Evolutionary conservation across 257 asterid species (phyloP).

Genomic region (Solanum etuberosum): DNA sequence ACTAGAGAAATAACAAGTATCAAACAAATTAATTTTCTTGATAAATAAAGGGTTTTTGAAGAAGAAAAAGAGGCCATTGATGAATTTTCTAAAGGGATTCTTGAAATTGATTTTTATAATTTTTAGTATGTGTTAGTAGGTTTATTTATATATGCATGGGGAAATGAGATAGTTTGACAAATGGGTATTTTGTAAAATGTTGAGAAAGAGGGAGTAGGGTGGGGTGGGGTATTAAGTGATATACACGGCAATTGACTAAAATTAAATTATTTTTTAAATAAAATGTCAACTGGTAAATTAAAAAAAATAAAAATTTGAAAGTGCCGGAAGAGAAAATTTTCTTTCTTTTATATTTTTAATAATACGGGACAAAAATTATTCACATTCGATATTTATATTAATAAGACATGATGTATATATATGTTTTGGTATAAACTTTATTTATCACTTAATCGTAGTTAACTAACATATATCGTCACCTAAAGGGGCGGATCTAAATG

Average conservation of each 20-base stretch:
- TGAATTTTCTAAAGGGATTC: background rate
- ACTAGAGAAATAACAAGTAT: slow-evolving; percentile 1
- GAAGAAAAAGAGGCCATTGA: background rate
- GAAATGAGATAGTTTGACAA: background rate
- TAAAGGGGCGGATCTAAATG: too few species aligned
- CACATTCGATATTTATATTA: background rate
- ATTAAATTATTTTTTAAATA: background rate
- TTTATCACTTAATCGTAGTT: background rate
- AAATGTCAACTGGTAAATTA: background rate
- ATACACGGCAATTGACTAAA: slow-evolving; percentile 3
- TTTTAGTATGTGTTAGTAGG: background rate
- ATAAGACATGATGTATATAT: too few species aligned
- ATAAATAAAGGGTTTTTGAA: background rate
- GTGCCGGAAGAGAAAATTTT: background rate
- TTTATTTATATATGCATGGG: slow-evolving; percentile 7
- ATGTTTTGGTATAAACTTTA: too few species aligned
- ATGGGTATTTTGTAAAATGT: background rate
- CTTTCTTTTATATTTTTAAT: background rate
- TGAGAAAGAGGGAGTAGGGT: background rate
- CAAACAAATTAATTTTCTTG: background rate
- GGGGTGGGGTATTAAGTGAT: background rate
- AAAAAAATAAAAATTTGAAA: background rate
- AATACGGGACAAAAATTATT: background rate
- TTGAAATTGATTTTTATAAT: background rate
- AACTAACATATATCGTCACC: background rate